Evolutionary conservation across 257 asterid species (phyloP).

Genomic region (Lantana camara): DNA sequence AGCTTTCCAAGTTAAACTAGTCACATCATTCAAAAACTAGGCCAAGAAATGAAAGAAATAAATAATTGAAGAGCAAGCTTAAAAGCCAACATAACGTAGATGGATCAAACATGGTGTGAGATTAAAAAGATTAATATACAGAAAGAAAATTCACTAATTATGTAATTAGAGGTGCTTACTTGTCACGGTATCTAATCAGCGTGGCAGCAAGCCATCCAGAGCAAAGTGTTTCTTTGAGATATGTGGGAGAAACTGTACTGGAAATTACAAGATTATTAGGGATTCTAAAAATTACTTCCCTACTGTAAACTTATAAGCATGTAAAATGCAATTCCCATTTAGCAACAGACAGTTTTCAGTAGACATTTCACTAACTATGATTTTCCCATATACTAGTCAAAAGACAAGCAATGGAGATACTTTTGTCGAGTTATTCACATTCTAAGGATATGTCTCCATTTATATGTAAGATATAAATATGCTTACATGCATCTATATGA

Average conservation of each 20-base stretch:
- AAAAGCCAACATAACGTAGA: background rate
- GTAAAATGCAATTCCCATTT: conserved; percentile 2
- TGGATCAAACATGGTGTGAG: background rate
- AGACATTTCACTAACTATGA: no score
- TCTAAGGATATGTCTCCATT: background rate
- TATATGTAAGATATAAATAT: background rate
- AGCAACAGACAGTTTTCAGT: conserved; percentile 16
- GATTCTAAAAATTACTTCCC: conserved; percentile 17
- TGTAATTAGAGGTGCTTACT: conserved; percentile 47
- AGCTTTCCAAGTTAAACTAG: background rate
- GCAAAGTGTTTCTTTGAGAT: conserved; percentile 84
- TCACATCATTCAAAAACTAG: background rate
- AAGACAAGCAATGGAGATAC: background rate
- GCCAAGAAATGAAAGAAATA: background rate
- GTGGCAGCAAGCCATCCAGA: conserved; percentile 92
- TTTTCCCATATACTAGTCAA: conserved; percentile 3
- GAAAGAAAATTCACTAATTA: background rate
- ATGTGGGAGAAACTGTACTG: conserved; percentile 94
- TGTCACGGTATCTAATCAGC: conserved; percentile 68
- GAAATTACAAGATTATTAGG: conserved; percentile 42
- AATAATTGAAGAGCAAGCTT: background rate
- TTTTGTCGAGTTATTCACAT: background rate
- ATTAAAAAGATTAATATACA: background rate
- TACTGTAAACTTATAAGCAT: background rate
- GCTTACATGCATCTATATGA: conserved; percentile 9